Evolutionary conservation across 805 yeast species (phyloP).

Genomic region (Millerozyma acaciae): DNA sequence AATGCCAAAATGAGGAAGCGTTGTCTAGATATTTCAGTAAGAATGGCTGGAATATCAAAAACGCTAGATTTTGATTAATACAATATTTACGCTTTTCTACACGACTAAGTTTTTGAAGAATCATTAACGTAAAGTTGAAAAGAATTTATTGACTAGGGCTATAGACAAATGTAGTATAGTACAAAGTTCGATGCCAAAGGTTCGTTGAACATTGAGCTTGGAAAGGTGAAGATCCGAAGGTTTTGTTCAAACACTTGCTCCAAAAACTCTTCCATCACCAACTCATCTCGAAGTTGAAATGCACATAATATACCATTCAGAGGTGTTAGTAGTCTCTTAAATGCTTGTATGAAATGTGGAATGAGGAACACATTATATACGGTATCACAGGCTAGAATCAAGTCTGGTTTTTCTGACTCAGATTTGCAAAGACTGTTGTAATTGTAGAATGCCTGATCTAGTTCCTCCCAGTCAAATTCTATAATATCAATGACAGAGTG

Average conservation of each 20-base stretch:
- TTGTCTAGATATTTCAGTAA: too few relatives aligned
- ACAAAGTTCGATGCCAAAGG: constrained; percentile 42
- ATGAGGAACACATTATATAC: constrained; percentile 61
- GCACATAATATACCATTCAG: constrained; percentile 40
- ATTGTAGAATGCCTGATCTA: constrained; percentile 29
- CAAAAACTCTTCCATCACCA: constrained; percentile 46
- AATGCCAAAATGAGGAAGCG: too few relatives aligned
- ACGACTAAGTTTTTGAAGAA: background rate
- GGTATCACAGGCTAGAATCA: constrained; percentile 60
- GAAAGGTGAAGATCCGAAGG: constrained; percentile 34
- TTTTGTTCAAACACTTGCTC: constrained; percentile 22
- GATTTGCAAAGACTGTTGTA: constrained; percentile 10
- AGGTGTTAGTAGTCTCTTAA: constrained; percentile 30
- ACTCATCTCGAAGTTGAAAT: constrained; percentile 53
- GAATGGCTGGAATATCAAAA: too few relatives aligned
- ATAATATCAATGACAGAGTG: constrained; percentile 38
- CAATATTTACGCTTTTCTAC: too few relatives aligned
- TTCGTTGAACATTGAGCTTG: constrained; percentile 23
- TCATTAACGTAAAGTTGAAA: too few relatives aligned
- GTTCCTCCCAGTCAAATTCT: constrained; percentile 61
- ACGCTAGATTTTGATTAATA: too few relatives aligned
- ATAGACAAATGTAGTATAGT: constrained; percentile 33
- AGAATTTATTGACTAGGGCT: background rate
- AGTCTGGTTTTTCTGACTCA: constrained; percentile 39
- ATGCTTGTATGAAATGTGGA: constrained; percentile 44